Conservation (phyloP, 2,329 filamentous ascomycete genomes). For the Trichoderma gracile region DNA sequence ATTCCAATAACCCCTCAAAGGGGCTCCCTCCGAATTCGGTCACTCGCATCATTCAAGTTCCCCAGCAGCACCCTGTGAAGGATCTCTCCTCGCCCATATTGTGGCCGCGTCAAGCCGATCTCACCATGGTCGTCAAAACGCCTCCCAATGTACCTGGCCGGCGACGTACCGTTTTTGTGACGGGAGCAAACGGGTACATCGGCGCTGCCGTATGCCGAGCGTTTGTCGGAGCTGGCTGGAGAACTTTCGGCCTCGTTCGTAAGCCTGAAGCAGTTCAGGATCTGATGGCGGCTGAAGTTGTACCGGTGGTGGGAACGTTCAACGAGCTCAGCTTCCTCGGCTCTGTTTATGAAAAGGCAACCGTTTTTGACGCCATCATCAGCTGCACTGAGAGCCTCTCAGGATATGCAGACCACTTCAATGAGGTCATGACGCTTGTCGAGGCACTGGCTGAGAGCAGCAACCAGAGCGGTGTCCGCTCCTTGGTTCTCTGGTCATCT, state of each 20-base stretch:
- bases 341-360: background rate
- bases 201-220: slow-evolving; percentile 47
- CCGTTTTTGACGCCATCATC: slow-evolving; percentile 7
- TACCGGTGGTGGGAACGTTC: slow-evolving; percentile 42
- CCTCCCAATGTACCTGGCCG: background rate
- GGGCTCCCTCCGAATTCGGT: too few species aligned
- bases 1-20: too few species aligned
- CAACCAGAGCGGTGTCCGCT: slow-evolving; percentile 31
- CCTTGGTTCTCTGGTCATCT: slow-evolving; percentile 48
- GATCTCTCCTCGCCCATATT: too few species aligned
- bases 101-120: background rate
- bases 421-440: slow-evolving; percentile 40
- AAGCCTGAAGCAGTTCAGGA: slow-evolving; percentile 34
- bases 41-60: too few species aligned
- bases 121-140: background rate
- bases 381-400: slow-evolving; percentile 45
- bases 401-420: slow-evolving; percentile 44
- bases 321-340: slow-evolving; percentile 6
- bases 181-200: slow-evolving; percentile 52
- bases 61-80: too few species aligned
- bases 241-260: slow-evolving; percentile 48
- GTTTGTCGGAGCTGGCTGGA: slow-evolving; percentile 49
- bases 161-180: slow-evolving; percentile 44
- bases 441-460: slow-evolving; percentile 34
- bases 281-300: slow-evolving; percentile 41